Evolutionary conservation across 1,139 yeast species (phyloP).

Genomic region (Candida neerlandica): DNA sequence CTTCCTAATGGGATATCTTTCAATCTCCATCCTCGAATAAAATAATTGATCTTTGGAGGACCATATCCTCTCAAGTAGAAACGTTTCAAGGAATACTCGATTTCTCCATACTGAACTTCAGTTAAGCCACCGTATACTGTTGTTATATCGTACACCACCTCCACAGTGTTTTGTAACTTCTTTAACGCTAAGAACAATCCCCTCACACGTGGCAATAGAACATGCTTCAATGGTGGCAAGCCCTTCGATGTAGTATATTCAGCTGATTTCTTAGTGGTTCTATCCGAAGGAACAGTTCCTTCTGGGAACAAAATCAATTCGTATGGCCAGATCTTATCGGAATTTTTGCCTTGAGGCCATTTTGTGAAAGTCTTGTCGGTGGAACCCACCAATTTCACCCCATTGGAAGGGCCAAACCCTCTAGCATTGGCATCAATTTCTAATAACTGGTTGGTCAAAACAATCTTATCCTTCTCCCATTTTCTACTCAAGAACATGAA

Average conservation of each 20-base stretch:
- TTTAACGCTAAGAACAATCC: constrained; percentile 74
- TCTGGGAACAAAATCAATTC: constrained; percentile 82
- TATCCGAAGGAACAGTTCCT: constrained; percentile 82
- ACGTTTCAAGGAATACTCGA: constrained; percentile 63
- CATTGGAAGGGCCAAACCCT: constrained; percentile 55
- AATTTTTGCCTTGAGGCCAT: constrained; percentile 43
- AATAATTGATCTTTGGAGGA: constrained; percentile 66
- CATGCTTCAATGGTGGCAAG: constrained; percentile 54
- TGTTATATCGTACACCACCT: constrained; percentile 79
- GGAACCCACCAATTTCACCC: constrained; percentile 38
- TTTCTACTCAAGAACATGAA: constrained; percentile 82
- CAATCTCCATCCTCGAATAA: constrained; percentile 60
- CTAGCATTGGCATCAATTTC: constrained; percentile 57
- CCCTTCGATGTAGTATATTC: constrained; percentile 57
- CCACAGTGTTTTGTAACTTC: constrained; percentile 59
- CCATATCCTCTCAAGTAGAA: constrained; percentile 71
- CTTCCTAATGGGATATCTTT: constrained; percentile 69
- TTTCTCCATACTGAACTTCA: constrained; percentile 73
- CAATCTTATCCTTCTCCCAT: constrained; percentile 75
- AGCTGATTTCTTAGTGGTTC: constrained; percentile 61
- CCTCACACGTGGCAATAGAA: constrained; percentile 76
- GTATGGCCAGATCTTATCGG: constrained; percentile 46
- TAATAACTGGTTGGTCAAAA: constrained; percentile 57
- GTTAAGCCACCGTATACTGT: constrained; percentile 76
- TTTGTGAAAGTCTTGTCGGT: constrained; percentile 20